phyloP scores from a whole-genome alignment of 139 green algal genomes.

The Pseudopediastrum boryanum region DNA sequence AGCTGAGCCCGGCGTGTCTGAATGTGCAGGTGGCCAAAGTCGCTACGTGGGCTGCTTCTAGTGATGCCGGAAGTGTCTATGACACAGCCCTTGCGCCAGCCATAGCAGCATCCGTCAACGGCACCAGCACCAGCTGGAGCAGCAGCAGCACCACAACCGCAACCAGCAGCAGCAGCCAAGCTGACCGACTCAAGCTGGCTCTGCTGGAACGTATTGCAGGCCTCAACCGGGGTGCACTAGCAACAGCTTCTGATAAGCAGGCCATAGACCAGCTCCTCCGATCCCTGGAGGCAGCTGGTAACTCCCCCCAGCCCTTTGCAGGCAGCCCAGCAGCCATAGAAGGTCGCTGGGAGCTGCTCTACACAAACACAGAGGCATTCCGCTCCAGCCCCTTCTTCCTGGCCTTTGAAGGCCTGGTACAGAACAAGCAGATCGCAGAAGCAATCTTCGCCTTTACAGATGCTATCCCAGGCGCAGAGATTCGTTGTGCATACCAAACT shows the following conservation, averaged over 20 bases:
- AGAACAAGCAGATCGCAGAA: slow-evolving; percentile 23
- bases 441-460: slow-evolving; percentile 46
- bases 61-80: no score
- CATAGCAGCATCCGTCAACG: background rate
- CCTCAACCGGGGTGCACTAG: slow-evolving; percentile 22
- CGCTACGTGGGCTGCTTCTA: no score
- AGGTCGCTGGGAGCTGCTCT: slow-evolving; percentile 42
- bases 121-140: background rate
- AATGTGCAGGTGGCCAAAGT: no score
- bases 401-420: slow-evolving; percentile 26
- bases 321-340: slow-evolving; percentile 22
- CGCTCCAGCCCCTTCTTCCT: slow-evolving; percentile 28
- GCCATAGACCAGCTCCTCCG: slow-evolving; percentile 11
- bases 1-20: no score
- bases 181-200: slow-evolving; percentile 7
- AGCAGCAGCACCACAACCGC: background rate
- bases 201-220: slow-evolving; percentile 28
- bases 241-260: background rate
- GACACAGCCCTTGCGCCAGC: background rate
- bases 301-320: background rate
- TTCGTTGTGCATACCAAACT: slow-evolving; percentile 24
- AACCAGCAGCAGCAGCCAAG: background rate
- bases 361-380: slow-evolving; percentile 40
- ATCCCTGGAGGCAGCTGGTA: slow-evolving; percentile 11
- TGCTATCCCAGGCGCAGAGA: slow-evolving; percentile 40